phyloP scores from a whole-genome alignment of 176 grass and related monocot genomes.

The Avena sativa region DNA sequence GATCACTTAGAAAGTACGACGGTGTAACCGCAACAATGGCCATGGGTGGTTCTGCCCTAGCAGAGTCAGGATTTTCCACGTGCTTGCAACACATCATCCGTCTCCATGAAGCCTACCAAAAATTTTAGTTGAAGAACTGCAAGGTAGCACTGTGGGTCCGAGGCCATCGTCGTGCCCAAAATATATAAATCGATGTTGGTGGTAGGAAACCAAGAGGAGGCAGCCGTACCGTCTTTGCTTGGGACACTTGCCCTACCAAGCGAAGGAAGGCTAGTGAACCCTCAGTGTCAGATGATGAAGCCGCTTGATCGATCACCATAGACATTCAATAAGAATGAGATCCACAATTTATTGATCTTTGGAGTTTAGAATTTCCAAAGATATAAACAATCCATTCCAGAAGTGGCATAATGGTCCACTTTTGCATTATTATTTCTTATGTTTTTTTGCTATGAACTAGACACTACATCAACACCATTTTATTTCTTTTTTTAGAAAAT shows the following conservation, averaged over 20 bases:
- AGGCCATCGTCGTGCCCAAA: background rate
- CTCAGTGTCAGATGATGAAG: too few relatives aligned
- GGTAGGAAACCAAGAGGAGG: background rate
- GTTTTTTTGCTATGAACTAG: background rate
- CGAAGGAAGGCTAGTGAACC: background rate
- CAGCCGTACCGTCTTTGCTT: background rate
- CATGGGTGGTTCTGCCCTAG: background rate
- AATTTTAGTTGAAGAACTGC: background rate
- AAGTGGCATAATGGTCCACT: background rate
- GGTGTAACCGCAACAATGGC: conserved; percentile 6
- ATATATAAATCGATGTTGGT: background rate
- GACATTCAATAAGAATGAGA: background rate
- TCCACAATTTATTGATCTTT: background rate
- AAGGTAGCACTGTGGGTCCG: background rate
- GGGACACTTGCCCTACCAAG: background rate
- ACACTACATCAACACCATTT: background rate
- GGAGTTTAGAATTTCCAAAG: background rate
- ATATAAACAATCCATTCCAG: background rate
- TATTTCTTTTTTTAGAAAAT: too few relatives aligned
- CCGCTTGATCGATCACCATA: background rate
- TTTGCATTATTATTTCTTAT: background rate
- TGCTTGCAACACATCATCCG: background rate
- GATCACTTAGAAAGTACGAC: background rate
- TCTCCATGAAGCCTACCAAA: background rate
- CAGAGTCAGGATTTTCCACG: background rate